Evolutionary conservation across 208 protist genomes (phyloP), one percentile per base, ranked within the genome.

Genomic region (Porcisia hertigi): DNA sequence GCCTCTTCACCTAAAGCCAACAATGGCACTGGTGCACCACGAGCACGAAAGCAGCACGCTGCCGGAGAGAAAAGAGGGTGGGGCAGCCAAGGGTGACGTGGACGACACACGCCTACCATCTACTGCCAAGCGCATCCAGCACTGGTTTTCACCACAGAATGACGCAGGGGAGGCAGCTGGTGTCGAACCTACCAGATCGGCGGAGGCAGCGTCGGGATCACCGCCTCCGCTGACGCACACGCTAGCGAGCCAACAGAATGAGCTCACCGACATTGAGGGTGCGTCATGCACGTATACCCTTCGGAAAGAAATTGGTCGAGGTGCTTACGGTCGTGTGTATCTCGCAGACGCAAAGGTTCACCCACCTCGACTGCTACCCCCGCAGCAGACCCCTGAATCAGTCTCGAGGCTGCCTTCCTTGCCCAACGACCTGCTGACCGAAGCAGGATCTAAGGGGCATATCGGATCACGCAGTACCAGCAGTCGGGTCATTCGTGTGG

Each of bases 271-370:
- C 23, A 47, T 52, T 39, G 30, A 71, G n/a, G 9, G 47, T 39
- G 6, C 49, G 1, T 16, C 30, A 54, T 87, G 81, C 58, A 87
- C 82, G 62, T 86, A 92, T 76, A 71, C 86, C 25, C 92, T 95
- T 67, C 79, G 90, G 4, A 96, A 99, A 43, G 98, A 98, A 67
- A 87, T 99, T 47, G 98, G 98, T 11, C 93, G 98, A 67, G 98
- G 98, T 8, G 98, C 97, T 5, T 99, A 99, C 77, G 98, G 98
- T 43, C 91, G 97, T 25, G 98, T 99, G 1, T 99, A 97, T 83
- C 95, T 96, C 57, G 96, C 88, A 45, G 82, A 88, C 76, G 70
- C 76, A 1, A 53, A 7, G 14, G 34, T 30, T 73, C 8, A 69
- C 55, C 25, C 74, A 36, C 36, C 4, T 20, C 54, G 45, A 41